Evolutionary conservation across 2,329 filamentous ascomycete species (phyloP).

Genomic region (Colletotrichum nymphaeae): DNA sequence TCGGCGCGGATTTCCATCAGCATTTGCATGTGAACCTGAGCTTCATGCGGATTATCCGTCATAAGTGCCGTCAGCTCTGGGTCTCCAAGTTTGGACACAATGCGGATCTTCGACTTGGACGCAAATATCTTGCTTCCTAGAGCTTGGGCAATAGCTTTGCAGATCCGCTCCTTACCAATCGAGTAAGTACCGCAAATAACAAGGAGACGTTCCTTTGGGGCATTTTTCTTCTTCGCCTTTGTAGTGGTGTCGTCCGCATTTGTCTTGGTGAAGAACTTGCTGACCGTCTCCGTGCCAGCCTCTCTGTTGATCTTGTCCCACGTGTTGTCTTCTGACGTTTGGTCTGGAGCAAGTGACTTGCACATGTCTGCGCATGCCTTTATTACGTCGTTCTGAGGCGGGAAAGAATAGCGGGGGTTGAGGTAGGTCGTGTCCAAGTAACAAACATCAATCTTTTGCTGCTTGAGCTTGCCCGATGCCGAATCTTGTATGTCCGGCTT

Average conservation of each 20-base stretch:
- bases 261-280: slow-evolving; percentile 62
- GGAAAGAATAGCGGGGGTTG: slow-evolving; percentile 95
- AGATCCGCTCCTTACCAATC: slow-evolving; percentile 97
- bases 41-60: slow-evolving; percentile 82
- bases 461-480: slow-evolving; percentile 75
- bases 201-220: slow-evolving; percentile 72
- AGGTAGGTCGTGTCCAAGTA: slow-evolving; percentile 98
- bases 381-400: slow-evolving; percentile 88
- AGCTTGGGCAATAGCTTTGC: slow-evolving; percentile 89
- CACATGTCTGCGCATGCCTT: slow-evolving; percentile 89
- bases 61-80: slow-evolving; percentile 81
- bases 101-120: slow-evolving; percentile 82
- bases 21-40: slow-evolving; percentile 98
- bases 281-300: slow-evolving; percentile 57
- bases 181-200: slow-evolving; percentile 97
- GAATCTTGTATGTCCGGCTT: slow-evolving; percentile 79
- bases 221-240: slow-evolving; percentile 41
- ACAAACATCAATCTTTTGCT: slow-evolving; percentile 93
- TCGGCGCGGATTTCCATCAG: slow-evolving; percentile 94
- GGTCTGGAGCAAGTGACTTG: slow-evolving; percentile 77
- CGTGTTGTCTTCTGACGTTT: slow-evolving; percentile 58
- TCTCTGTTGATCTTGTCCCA: slow-evolving; percentile 58
- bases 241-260: slow-evolving; percentile 45
- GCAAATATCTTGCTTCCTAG: slow-evolving; percentile 92
- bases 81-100: slow-evolving; percentile 88